Evolutionary conservation across 352 stramenopile genomes (phyloP).

Genomic region (Pythium utonaiense): DNA sequence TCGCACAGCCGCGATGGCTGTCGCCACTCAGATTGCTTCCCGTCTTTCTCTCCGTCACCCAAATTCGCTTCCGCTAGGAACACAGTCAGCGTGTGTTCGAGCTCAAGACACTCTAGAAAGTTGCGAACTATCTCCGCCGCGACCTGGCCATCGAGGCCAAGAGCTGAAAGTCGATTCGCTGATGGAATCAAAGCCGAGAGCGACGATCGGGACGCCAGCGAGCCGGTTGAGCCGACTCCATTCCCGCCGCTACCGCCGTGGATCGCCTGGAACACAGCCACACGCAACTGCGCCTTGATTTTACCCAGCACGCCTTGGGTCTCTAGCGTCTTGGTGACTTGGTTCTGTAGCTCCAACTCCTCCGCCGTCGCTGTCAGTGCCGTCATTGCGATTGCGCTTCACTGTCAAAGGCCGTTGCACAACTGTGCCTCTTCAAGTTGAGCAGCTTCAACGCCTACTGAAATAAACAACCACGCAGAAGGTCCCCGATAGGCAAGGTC

Average conservation of each 20-base stretch:
- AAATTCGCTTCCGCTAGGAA: slow-evolving; percentile 42
- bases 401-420: background rate
- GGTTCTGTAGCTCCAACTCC: slow-evolving; percentile 60
- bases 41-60: background rate
- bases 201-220: background rate
- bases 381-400: slow-evolving; percentile 21
- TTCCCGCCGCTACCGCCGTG: slow-evolving; percentile 31
- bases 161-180: slow-evolving; percentile 17
- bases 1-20: slow-evolving; percentile 13
- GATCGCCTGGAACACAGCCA: slow-evolving; percentile 76
- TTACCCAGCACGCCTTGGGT: slow-evolving; percentile 65
- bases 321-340: slow-evolving; percentile 51
- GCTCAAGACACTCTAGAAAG: slow-evolving; percentile 54
- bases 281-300: slow-evolving; percentile 75
- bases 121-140: slow-evolving; percentile 55
- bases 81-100: slow-evolving; percentile 52
- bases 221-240: background rate
- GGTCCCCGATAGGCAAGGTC: background rate
- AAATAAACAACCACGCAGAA: background rate
- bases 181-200: slow-evolving; percentile 12
- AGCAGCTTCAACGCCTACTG: background rate
- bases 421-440: slow-evolving; percentile 6
- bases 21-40: slow-evolving; percentile 8
- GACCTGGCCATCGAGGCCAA: slow-evolving; percentile 30
- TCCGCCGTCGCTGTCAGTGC: slow-evolving; percentile 37